Percentiles rank a stretch among this genome's conserved stretches.
Conservation (phyloP, 2,329 filamentous ascomycete species). For the Claviceps pazoutovae region DNA sequence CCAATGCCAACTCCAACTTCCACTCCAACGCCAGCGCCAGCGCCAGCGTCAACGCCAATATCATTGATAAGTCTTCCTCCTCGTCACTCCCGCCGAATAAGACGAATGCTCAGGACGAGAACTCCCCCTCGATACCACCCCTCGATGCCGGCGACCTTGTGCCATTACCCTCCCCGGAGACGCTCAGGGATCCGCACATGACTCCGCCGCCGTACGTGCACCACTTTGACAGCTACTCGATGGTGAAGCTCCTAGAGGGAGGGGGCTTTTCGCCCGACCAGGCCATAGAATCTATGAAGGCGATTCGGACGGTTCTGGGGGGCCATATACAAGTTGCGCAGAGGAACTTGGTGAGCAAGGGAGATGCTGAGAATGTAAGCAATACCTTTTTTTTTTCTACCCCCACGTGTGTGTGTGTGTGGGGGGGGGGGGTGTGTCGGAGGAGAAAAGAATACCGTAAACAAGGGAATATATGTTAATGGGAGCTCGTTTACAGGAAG, state of each 20-base stretch:
- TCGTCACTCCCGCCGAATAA: not conserved
- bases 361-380: conserved; percentile 68
- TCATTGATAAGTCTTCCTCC: not conserved
- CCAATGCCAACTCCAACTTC: too few relatives aligned
- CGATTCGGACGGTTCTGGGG: conserved; percentile 61
- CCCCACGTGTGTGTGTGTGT: too few relatives aligned
- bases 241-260: conserved; percentile 67
- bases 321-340: conserved; percentile 72
- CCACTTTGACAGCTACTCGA: conserved; percentile 87
- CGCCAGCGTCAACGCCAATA: too few relatives aligned
- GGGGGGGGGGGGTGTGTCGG: not conserved
- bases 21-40: too few relatives aligned
- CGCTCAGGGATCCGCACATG: conserved; percentile 49
- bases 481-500: conserved; percentile 40
- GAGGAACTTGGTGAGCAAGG: conserved; percentile 71
- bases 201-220: conserved; percentile 72
- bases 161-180: conserved; percentile 30
- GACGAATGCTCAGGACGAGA: not conserved
- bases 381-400: too few relatives aligned
- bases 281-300: conserved; percentile 83
- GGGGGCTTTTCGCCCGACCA: conserved; percentile 62
- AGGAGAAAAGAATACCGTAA: not conserved
- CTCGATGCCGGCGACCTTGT: conserved; percentile 31
- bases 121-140: not conserved
- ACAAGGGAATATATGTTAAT: not conserved